Conservation (phyloP, 83 land plant species). For the Diphasiastrum complanatum region DNA sequence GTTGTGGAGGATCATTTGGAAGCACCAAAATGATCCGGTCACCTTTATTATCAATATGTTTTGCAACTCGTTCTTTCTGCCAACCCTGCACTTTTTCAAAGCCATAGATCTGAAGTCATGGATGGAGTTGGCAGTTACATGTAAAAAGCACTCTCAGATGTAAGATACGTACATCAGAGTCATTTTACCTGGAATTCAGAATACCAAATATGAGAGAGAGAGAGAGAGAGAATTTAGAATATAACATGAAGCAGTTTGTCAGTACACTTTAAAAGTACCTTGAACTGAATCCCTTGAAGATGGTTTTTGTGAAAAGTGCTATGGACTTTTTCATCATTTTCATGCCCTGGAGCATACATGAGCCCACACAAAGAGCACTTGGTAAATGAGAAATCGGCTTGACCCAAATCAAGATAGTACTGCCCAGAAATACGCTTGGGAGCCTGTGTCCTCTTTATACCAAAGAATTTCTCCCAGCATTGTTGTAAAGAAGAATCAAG, state of each 20-base stretch:
- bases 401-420: conserved; percentile 77
- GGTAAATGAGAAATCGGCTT: conserved; percentile 66
- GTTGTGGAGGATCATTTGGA: conserved; percentile 46
- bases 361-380: conserved; percentile 64
- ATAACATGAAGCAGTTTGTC: too few relatives aligned
- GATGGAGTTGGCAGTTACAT: background rate
- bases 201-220: background rate
- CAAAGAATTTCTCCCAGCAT: too few relatives aligned
- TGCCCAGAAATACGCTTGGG: conserved; percentile 71
- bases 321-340: conserved; percentile 67
- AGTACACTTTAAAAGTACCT: too few relatives aligned
- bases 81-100: conserved; percentile 53
- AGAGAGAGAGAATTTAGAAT: background rate
- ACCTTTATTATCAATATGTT: conserved; percentile 19
- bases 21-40: conserved; percentile 60
- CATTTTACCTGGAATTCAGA: background rate
- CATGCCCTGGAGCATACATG: conserved; percentile 63
- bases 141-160: background rate
- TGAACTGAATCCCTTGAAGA: conserved; percentile 63
- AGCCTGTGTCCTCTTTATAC: conserved; percentile 17
- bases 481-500: too few relatives aligned
- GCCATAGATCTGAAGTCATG: background rate
- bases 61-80: conserved; percentile 58
- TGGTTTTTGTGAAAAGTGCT: conserved; percentile 56
- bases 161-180: too few relatives aligned